Evolutionary conservation across 106 monocot genomes (phyloP).

Genomic region (Platanthera zijinensis): DNA sequence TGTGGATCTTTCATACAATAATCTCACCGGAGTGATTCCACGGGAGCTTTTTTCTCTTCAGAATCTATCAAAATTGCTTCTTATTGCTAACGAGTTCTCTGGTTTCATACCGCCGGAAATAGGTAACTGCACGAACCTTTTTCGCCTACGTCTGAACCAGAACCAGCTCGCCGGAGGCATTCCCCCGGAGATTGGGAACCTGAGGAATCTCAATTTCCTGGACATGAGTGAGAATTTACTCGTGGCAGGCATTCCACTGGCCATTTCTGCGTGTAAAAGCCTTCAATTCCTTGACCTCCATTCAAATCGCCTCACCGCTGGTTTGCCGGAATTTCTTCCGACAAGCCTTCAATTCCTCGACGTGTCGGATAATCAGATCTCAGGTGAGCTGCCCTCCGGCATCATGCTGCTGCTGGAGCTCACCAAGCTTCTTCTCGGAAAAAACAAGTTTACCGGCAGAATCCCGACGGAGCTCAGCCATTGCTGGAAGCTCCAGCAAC

Average conservation of each 20-base stretch:
- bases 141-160: slow-evolving; percentile 47
- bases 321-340: slow-evolving; percentile 51
- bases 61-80: slow-evolving; percentile 79
- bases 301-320: slow-evolving; percentile 53
- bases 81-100: slow-evolving; percentile 68
- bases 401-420: slow-evolving; percentile 46
- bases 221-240: slow-evolving; percentile 66
- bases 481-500: slow-evolving; percentile 62
- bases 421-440: slow-evolving; percentile 62
- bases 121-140: slow-evolving; percentile 71
- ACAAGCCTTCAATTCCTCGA: slow-evolving; percentile 59
- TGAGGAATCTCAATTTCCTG: slow-evolving; percentile 73
- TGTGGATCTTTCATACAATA: slow-evolving; percentile 86
- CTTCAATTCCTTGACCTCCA: slow-evolving; percentile 87
- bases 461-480: slow-evolving; percentile 61
- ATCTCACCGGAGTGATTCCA: slow-evolving; percentile 68
- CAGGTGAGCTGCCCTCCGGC: slow-evolving; percentile 34
- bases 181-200: slow-evolving; percentile 60
- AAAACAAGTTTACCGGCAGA: slow-evolving; percentile 50
- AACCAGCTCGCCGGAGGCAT: slow-evolving; percentile 61
- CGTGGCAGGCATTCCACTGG: slow-evolving; percentile 43
- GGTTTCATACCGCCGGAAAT: slow-evolving; percentile 77
- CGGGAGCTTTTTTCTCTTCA: slow-evolving; percentile 45
- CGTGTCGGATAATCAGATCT: slow-evolving; percentile 52
- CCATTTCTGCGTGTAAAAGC: slow-evolving; percentile 43